Evolutionary conservation across 75 land plant genomes (phyloP).

Genomic region (Pinus taeda): DNA sequence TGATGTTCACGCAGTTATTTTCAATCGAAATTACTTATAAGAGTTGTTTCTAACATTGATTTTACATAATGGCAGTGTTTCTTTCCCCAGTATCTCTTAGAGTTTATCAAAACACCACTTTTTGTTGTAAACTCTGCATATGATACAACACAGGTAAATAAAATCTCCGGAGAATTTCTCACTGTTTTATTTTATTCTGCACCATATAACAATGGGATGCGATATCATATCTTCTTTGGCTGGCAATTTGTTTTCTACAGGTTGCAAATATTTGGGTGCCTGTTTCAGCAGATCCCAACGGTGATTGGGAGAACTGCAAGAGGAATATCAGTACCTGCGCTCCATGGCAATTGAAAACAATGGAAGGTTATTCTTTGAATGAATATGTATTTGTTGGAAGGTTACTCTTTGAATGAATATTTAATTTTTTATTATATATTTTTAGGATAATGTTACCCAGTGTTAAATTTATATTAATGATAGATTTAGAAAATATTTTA

Average conservation of each 20-base stretch:
- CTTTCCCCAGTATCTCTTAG: slow-evolving; percentile 65
- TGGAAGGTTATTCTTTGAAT: not conserved
- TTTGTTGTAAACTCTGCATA: slow-evolving; percentile 70
- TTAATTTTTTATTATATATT: too few species aligned
- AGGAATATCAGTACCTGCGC: not conserved
- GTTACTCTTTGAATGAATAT: not conserved
- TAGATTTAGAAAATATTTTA: too few species aligned
- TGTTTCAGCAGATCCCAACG: not conserved
- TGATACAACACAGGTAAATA: slow-evolving; percentile 64
- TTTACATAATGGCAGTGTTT: slow-evolving; percentile 52
- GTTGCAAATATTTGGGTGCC: not conserved
- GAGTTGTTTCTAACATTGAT: not conserved
- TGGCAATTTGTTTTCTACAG: not conserved
- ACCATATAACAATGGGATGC: not conserved
- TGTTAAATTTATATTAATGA: too few species aligned
- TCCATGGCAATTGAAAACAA: not conserved
- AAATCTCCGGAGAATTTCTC: not conserved
- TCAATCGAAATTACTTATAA: too few species aligned
- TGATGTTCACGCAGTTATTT: not conserved
- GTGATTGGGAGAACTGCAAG: not conserved
- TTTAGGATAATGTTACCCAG: too few species aligned
- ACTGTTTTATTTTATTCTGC: not conserved
- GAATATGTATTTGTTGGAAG: not conserved
- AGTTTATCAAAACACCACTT: slow-evolving; percentile 43
- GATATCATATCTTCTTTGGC: not conserved